These are phyloP conservation scores for Arabidopsis hybrid DNA, from an alignment of 441 rosid species.

Conservation along the genomic window DNA sequence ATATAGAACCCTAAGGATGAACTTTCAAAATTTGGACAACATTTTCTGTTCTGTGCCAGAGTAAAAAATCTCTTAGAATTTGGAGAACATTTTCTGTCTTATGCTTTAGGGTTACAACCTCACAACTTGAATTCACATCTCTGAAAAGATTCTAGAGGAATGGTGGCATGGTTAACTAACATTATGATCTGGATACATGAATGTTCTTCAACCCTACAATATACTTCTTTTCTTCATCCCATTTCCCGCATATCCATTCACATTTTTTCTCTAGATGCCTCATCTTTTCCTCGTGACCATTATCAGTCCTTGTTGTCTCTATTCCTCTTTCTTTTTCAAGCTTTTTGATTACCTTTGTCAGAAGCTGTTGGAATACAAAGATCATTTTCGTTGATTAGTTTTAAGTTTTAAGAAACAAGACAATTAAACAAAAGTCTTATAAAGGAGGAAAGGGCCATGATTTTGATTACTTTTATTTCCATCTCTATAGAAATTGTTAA, in stretches of 20 bases:
- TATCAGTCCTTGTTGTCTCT: background rate
- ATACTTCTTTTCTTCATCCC: conserved; percentile 20
- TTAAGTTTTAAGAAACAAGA: background rate
- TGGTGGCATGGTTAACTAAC: no score
- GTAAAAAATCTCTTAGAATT: no score
- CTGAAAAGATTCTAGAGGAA: no score
- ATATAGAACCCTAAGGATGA: no score
- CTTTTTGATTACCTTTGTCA: conserved; percentile 5
- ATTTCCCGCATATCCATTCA: background rate
- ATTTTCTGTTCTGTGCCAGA: no score
- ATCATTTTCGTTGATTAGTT: background rate
- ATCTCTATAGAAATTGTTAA: background rate
- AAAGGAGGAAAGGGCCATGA: background rate
- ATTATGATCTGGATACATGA: background rate
- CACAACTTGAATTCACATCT: no score
- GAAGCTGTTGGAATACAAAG: background rate
- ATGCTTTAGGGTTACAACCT: no score
- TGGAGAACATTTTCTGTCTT: no score
- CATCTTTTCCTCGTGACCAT: background rate
- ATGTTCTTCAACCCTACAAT: conserved; percentile 3
- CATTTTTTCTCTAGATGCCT: background rate
- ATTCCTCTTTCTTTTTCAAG: conserved; percentile 10
- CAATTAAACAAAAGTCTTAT: background rate
- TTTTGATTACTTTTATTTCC: conserved; percentile 18
- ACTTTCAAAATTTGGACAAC: no score